phyloP scores from a whole-genome alignment of 2,329 filamentous ascomycete genomes.

The Colletotrichum lentis region DNA sequence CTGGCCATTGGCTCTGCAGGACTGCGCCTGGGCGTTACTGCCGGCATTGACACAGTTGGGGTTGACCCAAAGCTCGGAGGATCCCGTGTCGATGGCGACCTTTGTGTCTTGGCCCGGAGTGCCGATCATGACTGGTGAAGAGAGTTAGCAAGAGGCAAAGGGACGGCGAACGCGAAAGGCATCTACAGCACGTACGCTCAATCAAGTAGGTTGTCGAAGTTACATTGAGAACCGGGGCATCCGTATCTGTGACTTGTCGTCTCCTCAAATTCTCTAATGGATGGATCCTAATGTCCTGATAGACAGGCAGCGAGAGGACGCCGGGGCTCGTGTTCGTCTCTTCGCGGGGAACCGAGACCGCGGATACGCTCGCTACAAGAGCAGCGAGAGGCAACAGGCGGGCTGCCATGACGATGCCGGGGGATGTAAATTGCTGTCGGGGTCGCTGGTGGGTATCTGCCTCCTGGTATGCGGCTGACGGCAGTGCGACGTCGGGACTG shows the following conservation, averaged over 20 bases:
- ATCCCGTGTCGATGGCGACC: slow-evolving; percentile 61
- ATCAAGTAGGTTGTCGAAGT: slow-evolving; percentile 39
- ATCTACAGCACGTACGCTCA: slow-evolving; percentile 24
- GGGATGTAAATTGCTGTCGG: not conserved
- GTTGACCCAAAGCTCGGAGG: slow-evolving; percentile 64
- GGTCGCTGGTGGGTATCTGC: not conserved
- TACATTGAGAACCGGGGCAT: slow-evolving; percentile 34
- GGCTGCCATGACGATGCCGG: slow-evolving; percentile 16
- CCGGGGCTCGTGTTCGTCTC: slow-evolving; percentile 25
- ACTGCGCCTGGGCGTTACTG: slow-evolving; percentile 44
- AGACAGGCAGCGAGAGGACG: slow-evolving; percentile 37
- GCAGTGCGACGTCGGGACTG: not conserved
- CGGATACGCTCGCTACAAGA: slow-evolving; percentile 25
- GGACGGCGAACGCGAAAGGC: too few relatives aligned
- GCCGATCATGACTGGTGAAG: slow-evolving; percentile 42
- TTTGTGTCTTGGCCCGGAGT: slow-evolving; percentile 53
- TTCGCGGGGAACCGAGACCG: slow-evolving; percentile 14
- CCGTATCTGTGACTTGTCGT: slow-evolving; percentile 33
- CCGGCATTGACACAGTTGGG: slow-evolving; percentile 55
- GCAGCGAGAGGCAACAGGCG: slow-evolving; percentile 20
- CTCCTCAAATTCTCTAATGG: slow-evolving; percentile 34
- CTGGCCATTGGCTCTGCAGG: slow-evolving; percentile 54
- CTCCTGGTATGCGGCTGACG: not conserved
- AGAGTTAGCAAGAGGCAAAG: not conserved
- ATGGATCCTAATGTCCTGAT: slow-evolving; percentile 36